Evolutionary conservation across 192 early-diverging fungal genomes (phyloP).

Genomic region (Hyaloraphidium curvatum): DNA sequence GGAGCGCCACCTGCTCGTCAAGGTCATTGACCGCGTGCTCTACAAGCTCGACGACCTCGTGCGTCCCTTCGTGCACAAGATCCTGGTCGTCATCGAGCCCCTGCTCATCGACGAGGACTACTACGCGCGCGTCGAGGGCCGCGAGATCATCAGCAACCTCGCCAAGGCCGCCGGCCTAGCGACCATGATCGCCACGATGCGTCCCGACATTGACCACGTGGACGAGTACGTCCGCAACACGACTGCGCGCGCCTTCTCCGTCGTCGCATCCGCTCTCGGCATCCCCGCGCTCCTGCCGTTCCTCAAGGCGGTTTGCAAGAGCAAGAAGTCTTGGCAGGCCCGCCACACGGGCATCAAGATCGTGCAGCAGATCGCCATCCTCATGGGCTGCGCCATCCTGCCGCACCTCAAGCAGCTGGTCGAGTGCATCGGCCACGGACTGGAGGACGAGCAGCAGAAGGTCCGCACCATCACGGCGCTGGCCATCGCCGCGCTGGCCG

Average conservation of each 20-base stretch:
- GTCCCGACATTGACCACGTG: slow-evolving; percentile 94
- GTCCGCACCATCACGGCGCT: slow-evolving; percentile 89
- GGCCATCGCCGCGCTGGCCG: slow-evolving; percentile 84
- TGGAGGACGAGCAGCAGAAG: slow-evolving; percentile 93
- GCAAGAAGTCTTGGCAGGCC: slow-evolving; percentile 95
- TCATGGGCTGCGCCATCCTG: slow-evolving; percentile 82
- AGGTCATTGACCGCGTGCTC: slow-evolving; percentile 90
- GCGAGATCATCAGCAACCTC: slow-evolving; percentile 95
- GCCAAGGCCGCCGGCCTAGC: slow-evolving; percentile 92
- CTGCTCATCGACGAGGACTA: slow-evolving; percentile 94
- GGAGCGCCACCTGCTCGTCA: slow-evolving; percentile 93
- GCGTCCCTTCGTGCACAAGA: slow-evolving; percentile 91
- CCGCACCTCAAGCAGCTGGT: slow-evolving; percentile 87
- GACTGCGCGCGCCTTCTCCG: slow-evolving; percentile 89
- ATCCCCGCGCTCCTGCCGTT: slow-evolving; percentile 89
- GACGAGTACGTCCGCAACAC: slow-evolving; percentile 98
- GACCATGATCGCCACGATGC: slow-evolving; percentile 97
- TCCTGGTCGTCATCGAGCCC: slow-evolving; percentile 97
- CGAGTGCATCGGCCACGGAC: slow-evolving; percentile 69
- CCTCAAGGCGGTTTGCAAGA: slow-evolving; percentile 82
- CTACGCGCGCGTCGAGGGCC: slow-evolving; percentile 88
- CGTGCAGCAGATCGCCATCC: slow-evolving; percentile 89
- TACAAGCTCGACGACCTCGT: slow-evolving; percentile 93
- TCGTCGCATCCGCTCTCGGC: slow-evolving; percentile 89
- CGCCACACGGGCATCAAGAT: slow-evolving; percentile 96